These are phyloP conservation scores for Eucalyptus polyanthemos DNA, from an alignment of 345 rosid genomes.

Conservation along the genomic window DNA sequence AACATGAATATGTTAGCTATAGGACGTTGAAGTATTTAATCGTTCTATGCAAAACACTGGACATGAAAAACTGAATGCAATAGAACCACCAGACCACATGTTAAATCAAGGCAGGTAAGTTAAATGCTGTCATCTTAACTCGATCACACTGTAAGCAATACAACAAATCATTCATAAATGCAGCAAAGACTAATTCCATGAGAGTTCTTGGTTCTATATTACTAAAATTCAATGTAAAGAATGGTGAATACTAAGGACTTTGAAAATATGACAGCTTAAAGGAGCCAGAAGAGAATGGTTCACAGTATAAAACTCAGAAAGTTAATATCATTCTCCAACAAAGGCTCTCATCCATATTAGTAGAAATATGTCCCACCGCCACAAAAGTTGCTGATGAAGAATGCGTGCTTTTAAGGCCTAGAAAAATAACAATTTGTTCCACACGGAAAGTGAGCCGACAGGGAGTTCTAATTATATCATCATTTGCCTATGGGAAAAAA, in stretches of 20 bases:
- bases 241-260: neutral
- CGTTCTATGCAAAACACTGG: neutral
- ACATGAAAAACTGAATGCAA: neutral
- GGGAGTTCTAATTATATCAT: neutral
- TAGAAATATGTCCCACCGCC: neutral
- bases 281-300: neutral
- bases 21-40: neutral
- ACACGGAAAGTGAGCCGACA: neutral
- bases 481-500: neutral
- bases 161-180: neutral
- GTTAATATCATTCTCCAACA: neutral
- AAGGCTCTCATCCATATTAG: neutral
- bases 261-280: neutral
- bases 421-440: neutral
- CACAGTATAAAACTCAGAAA: neutral
- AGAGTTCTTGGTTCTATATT: neutral
- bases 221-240: neutral
- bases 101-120: no score
- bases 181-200: neutral
- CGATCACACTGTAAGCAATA: rapidly evolving
- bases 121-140: neutral
- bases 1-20: neutral
- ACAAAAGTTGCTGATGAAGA: neutral
- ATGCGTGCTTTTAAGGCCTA: neutral
- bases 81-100: neutral